Conservation (phyloP, 2,329 filamentous ascomycete genomes). For the Verticillium klebahnii region DNA sequence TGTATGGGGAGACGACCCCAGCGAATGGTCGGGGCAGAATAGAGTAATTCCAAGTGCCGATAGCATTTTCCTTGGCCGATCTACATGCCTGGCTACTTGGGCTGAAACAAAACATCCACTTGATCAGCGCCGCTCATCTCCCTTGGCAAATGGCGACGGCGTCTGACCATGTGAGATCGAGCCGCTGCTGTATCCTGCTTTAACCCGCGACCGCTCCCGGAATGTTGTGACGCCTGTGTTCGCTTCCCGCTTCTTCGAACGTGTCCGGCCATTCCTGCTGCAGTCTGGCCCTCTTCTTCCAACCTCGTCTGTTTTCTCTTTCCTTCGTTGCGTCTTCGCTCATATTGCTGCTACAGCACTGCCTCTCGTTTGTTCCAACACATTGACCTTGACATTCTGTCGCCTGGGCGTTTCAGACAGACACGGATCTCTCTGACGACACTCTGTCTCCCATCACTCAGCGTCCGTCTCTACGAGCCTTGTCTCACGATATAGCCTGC, state of each 20-base stretch:
- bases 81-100: background rate
- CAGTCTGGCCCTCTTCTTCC: no score
- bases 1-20: background rate
- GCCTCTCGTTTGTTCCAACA: background rate
- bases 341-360: background rate
- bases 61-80: background rate
- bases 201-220: background rate
- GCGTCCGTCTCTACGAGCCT: background rate
- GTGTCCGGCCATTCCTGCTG: background rate
- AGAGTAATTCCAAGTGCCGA: background rate
- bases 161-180: background rate
- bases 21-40: background rate
- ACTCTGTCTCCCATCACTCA: background rate
- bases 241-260: background rate
- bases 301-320: background rate
- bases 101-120: background rate
- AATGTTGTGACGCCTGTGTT: background rate
- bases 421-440: background rate
- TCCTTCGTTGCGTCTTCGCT: background rate
- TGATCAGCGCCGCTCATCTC: background rate
- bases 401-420: background rate
- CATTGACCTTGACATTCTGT: background rate
- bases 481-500: background rate
- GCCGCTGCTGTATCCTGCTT: background rate
- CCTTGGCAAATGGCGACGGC: background rate